phyloP scores from a whole-genome alignment of 805 yeast genomes.

The Metschnikowia orientalis region DNA sequence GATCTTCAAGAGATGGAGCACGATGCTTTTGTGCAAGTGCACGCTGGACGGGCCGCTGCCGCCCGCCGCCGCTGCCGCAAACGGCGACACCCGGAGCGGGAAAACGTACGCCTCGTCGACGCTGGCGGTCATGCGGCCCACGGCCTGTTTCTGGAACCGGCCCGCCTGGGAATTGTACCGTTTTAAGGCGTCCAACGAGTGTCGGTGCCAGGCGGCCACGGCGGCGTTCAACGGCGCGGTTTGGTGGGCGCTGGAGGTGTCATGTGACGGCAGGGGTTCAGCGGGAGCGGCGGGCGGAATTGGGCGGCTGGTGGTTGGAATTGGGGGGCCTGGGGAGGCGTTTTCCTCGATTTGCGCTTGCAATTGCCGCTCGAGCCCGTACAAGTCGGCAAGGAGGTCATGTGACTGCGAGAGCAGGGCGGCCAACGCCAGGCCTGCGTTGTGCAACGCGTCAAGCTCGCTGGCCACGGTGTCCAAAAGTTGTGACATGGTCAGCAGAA shows the following conservation, averaged over 20 bases:
- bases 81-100: constrained; percentile 30
- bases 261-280: too few species aligned
- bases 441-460: constrained; percentile 24
- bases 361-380: constrained; percentile 22
- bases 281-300: too few species aligned
- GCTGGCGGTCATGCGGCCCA: constrained; percentile 20
- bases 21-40: constrained; percentile 34
- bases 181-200: constrained; percentile 30
- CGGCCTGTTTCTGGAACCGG: constrained; percentile 31
- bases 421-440: constrained; percentile 24
- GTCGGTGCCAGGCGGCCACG: constrained; percentile 40
- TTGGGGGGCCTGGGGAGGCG: too few species aligned
- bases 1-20: constrained; percentile 35
- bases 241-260: too few species aligned
- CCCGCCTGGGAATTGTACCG: constrained; percentile 32
- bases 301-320: too few species aligned
- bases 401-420: constrained; percentile 22
- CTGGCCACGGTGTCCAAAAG: constrained; percentile 24
- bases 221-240: too few species aligned
- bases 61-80: constrained; percentile 17
- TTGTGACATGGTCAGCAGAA: constrained; percentile 18
- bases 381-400: constrained; percentile 22
- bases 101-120: constrained; percentile 41
- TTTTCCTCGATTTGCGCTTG: constrained; percentile 15
- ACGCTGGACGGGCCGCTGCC: constrained; percentile 21